Evolutionary conservation across 2,329 filamentous ascomycete species (phyloP).

Genomic region (Fusarium poae): DNA sequence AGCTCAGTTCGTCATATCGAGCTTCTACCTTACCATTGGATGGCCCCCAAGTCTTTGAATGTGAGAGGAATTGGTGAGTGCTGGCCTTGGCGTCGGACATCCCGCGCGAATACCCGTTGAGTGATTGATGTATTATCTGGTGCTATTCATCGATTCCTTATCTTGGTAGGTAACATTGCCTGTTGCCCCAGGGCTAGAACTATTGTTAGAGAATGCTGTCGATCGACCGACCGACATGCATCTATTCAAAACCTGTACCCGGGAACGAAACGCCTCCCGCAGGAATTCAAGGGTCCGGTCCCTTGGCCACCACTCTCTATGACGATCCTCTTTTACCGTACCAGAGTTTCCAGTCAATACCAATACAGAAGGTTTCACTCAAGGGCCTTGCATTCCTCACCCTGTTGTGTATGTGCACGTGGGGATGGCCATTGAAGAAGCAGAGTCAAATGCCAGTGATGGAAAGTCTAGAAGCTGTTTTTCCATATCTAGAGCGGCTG

Average conservation of each 20-base stretch:
- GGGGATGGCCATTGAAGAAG: slow-evolving; percentile 29
- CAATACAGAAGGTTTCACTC: slow-evolving; percentile 28
- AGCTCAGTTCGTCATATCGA: slow-evolving; percentile 23
- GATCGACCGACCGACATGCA: slow-evolving; percentile 20
- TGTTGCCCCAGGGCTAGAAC: slow-evolving; percentile 8
- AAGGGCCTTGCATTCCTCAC: slow-evolving; percentile 34
- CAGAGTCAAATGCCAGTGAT: slow-evolving; percentile 38
- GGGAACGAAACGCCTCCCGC: slow-evolving; percentile 34
- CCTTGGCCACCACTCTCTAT: slow-evolving; percentile 17
- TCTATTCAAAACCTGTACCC: slow-evolving; percentile 16
- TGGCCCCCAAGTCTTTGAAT: slow-evolving; percentile 6
- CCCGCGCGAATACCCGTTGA: slow-evolving; percentile 17
- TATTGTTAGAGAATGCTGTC: slow-evolving; percentile 32
- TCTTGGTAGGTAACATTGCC: slow-evolving; percentile 27
- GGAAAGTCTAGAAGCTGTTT: slow-evolving; percentile 38
- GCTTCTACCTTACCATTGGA: slow-evolving; percentile 30
- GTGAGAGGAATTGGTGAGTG: slow-evolving; percentile 25
- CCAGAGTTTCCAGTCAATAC: slow-evolving; percentile 1
- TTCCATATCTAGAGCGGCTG: slow-evolving; percentile 14
- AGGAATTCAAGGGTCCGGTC: slow-evolving; percentile 38
- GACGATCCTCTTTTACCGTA: not conserved
- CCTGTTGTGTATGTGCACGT: slow-evolving; percentile 27
- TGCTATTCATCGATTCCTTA: slow-evolving; percentile 15
- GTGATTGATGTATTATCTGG: not conserved
- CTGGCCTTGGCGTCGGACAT: slow-evolving; percentile 38